phyloP scores from a whole-genome alignment of 2,329 filamentous ascomycete genomes.

The Didymella arachidicola region DNA sequence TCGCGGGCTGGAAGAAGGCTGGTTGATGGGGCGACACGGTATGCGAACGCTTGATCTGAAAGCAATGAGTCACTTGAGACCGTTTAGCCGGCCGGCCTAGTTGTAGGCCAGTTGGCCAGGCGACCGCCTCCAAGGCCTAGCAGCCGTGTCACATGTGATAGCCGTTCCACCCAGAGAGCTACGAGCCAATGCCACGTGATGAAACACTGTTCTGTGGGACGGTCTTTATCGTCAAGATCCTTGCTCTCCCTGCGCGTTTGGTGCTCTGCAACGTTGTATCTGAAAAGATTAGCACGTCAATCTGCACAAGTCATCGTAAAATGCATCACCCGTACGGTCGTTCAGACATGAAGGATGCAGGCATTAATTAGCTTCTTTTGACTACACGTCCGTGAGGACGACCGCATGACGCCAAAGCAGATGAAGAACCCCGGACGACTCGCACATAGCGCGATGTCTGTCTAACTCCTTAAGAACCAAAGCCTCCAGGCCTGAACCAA shows the following conservation, averaged over 20 bases:
- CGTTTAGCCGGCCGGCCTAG: not conserved
- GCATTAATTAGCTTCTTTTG: slow-evolving; percentile 37
- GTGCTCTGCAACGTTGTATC: not conserved
- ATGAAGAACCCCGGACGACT: slow-evolving; percentile 17
- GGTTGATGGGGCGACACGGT: slow-evolving; percentile 16
- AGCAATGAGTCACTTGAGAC: slow-evolving; percentile 15
- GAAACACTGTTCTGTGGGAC: not conserved
- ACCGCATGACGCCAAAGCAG: slow-evolving; percentile 17
- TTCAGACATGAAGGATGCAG: slow-evolving; percentile 24
- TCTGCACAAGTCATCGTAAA: not conserved
- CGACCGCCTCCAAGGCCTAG: slow-evolving; percentile 2
- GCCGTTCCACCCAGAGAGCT: not conserved
- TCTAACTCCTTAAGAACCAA: slow-evolving; percentile 30
- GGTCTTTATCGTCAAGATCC: not conserved
- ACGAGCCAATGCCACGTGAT: not conserved
- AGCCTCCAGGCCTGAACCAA: slow-evolving; percentile 22
- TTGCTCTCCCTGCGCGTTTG: not conserved
- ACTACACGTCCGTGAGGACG: slow-evolving; percentile 18
- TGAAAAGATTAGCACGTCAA: not conserved
- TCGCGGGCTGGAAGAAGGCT: slow-evolving; percentile 4
- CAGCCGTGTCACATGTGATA: not conserved
- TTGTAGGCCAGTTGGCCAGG: slow-evolving; percentile 13
- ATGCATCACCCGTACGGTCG: not conserved
- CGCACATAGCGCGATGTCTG: slow-evolving; percentile 29
- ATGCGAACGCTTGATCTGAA: slow-evolving; percentile 11